These are phyloP conservation scores for Zygotorulaspora mrakii DNA, from an alignment of 1,139 yeast genomes.

Conservation along the genomic window DNA sequence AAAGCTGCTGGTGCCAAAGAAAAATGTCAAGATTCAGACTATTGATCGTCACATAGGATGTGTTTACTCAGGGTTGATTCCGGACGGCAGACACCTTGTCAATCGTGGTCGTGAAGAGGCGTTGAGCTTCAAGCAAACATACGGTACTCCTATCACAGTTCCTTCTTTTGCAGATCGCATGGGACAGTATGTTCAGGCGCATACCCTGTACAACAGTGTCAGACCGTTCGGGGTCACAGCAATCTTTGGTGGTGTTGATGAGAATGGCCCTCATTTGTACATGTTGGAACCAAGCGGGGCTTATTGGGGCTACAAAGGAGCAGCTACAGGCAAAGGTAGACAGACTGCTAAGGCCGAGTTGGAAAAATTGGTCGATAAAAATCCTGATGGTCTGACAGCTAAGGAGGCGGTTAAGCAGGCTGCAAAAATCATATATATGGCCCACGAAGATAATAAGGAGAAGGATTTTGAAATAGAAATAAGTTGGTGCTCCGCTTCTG, in stretches of 20 bases:
- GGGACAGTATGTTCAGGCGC: constrained; percentile 91
- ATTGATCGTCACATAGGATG: constrained; percentile 93
- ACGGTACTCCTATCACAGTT: constrained; percentile 72
- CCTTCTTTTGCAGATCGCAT: constrained; percentile 82
- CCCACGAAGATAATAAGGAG: constrained; percentile 97
- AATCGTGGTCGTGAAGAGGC: constrained; percentile 93
- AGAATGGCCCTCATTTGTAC: constrained; percentile 82
- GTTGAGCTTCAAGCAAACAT: constrained; percentile 67
- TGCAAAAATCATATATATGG: constrained; percentile 85
- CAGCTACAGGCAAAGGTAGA: constrained; percentile 97
- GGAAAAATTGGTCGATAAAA: constrained; percentile 58
- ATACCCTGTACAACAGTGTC: constrained; percentile 92
- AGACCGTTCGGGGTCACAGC: constrained; percentile 95
- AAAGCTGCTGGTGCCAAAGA: constrained; percentile 82
- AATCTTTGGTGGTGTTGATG: constrained; percentile 90
- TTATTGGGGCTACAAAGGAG: constrained; percentile 96
- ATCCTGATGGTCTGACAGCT: constrained; percentile 54
- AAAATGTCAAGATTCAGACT: constrained; percentile 85
- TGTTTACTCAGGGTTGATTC: constrained; percentile 88
- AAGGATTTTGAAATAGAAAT: constrained; percentile 94
- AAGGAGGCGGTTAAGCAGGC: constrained; percentile 89
- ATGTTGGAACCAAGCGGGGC: constrained; percentile 98
- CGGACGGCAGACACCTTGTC: constrained; percentile 95
- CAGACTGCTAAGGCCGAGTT: constrained; percentile 94
- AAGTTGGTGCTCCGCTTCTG: constrained; percentile 76